Base-by-base conservation (phyloP, 1,284 basidiomycete genomes). In the Mycosarcoma maydis region DNA sequence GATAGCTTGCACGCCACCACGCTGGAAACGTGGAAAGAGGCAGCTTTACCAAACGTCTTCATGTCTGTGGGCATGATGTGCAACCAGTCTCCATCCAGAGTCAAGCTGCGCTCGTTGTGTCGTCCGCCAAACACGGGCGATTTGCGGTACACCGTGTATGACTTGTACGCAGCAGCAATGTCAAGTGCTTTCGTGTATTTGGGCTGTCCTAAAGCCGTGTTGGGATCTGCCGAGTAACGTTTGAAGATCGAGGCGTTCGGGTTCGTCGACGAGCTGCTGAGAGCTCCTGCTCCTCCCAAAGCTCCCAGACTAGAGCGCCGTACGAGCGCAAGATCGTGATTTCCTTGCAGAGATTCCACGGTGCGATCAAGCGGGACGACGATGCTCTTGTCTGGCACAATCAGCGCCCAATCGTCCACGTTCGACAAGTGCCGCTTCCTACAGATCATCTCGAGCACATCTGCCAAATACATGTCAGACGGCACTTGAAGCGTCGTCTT, bases 341-440 rank as follows among this genome's bases (percentile, higher is more conserved):
- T 91, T 11, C 92, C 93, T 80, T 92, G 90, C 73, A 98, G 84
- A 82, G 90, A 92, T 29, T 92, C 92, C 13, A 98, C 95, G 0
- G 94, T 97, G n/a, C 94, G 87, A 81, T 98, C 95, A 14, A 96
- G 86, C 9, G 94, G 94, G 22, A 98, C 89, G 33, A 96, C 86
- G 46, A 98, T 89, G 43, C 80, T 78, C 16, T 72, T 70, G 39
- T 78, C 77, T 10, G 73, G 73, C 14, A 71, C 72, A 24, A 78
- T 46, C 16, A 81, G 57, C 22, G 77, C 80, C 77, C 80, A 82
- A n/a, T 75, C 68, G 36, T 72, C 70, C 6, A 73, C 57, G 19
- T 69, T 59, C 2, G 54, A 73, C 23, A 82, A 60, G 23, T 76
- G 68, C 11, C 76, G 62, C 53, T 78, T 77, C 24, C 72, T 56